phyloP scores from a whole-genome alignment of 2,329 filamentous ascomycete genomes.

The Fusarium fujikuroi region DNA sequence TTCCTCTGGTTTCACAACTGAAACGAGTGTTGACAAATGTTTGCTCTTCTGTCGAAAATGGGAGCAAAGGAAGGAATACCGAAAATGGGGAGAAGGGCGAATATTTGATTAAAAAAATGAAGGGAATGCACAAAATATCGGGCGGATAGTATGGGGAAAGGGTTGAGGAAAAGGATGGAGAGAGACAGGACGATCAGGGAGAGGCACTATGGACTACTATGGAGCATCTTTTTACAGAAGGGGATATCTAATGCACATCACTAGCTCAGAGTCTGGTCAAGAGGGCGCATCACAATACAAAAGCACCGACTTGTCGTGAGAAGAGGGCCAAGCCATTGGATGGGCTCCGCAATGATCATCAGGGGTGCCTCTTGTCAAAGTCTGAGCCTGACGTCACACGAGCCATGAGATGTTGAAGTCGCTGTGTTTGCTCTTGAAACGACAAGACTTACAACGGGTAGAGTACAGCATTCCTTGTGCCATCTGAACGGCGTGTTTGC shows the following conservation, averaged over 20 bases:
- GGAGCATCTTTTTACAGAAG: conserved; percentile 23
- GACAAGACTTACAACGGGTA: not conserved
- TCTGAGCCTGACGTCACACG: conserved; percentile 33
- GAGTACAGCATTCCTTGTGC: not conserved
- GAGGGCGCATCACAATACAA: conserved; percentile 37
- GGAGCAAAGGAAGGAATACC: not conserved
- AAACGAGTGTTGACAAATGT: conserved; percentile 35
- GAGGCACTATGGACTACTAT: not conserved
- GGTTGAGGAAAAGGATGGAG: conserved; percentile 12
- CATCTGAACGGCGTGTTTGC: conserved; percentile 12
- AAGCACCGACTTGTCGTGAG: conserved; percentile 10
- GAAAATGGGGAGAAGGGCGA: not conserved
- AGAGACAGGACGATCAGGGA: conserved; percentile 28
- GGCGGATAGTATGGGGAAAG: conserved; percentile 17
- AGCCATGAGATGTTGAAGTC: not conserved
- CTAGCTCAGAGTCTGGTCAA: conserved; percentile 21
- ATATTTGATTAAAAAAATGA: conserved; percentile 22
- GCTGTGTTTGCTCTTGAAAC: conserved; percentile 37
- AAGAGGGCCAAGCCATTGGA: conserved; percentile 22
- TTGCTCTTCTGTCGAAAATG: conserved; percentile 21
- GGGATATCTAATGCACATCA: conserved; percentile 37
- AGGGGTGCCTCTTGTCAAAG: conserved; percentile 18
- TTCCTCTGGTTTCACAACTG: conserved; percentile 39
- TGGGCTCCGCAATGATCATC: conserved; percentile 33
- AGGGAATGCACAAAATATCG: conserved; percentile 29